phyloP scores from a whole-genome alignment of 345 rosid species.

The Pistacia vera region DNA sequence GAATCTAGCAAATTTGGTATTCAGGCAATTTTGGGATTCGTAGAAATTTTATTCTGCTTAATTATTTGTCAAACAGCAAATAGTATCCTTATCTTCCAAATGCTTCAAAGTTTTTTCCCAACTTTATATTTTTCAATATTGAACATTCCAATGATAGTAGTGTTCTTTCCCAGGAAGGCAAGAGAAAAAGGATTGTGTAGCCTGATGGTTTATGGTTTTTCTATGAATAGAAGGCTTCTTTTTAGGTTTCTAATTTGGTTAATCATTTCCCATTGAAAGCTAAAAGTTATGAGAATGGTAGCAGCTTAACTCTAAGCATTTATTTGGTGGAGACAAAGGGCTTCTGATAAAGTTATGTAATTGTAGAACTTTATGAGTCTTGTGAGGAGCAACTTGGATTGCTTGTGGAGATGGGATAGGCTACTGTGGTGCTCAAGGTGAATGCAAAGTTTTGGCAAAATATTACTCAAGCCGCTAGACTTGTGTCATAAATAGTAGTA shows the following conservation, averaged over 20 bases:
- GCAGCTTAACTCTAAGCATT: background rate
- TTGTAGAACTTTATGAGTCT: background rate
- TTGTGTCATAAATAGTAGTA: background rate
- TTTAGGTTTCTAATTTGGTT: background rate
- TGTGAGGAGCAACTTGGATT: conserved; percentile 6
- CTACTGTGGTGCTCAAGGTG: conserved; percentile 6
- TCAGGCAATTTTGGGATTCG: too few relatives aligned
- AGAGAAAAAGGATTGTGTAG: background rate
- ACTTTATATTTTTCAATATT: background rate
- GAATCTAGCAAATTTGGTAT: background rate
- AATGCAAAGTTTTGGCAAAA: background rate
- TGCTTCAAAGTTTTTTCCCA: background rate
- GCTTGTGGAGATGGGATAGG: conserved; percentile 5
- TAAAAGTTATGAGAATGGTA: background rate
- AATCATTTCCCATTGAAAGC: background rate
- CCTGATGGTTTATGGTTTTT: background rate
- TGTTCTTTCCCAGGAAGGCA: background rate
- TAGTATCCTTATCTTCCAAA: background rate
- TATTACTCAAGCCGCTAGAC: background rate
- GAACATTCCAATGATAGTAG: background rate
- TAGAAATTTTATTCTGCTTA: background rate
- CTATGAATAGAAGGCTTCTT: background rate
- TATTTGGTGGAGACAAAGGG: background rate
- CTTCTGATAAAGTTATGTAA: background rate
- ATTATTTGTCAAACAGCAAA: background rate